Base-by-base conservation (phyloP, 331 rosid species). In the Ulmus americana region DNA sequence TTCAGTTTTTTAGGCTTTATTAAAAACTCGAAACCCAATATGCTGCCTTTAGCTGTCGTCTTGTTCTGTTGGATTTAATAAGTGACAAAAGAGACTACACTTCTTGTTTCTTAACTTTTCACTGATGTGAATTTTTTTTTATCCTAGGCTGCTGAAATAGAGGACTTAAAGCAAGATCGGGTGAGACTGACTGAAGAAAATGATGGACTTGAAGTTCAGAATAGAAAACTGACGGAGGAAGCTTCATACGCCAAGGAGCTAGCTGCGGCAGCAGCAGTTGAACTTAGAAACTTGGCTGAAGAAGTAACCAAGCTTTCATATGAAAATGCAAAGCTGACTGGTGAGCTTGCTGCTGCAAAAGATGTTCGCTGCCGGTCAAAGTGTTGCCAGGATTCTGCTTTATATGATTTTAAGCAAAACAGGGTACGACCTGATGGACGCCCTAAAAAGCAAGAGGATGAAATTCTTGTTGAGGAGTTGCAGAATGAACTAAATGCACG, bases 231-330 rank as follows among this genome's bases (percentile, higher is more conserved):
- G 44, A 79, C 88, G 9, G 90, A 87, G 76, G 97, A 90, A 81
- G 88, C 97, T 60, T 85, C 95, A 40, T 87, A 87, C 75, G 97
- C 97, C 16, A 87, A 90, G 79, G 95, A 90, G 83, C 76, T 90
- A 75, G 95, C 97, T 60, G 74, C 92, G 39, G 95, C 95, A 72
- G 95, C 97, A 52, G 97, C 92, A 56, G 80, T 81, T 73, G 95
- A 90, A 71, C 95, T 86, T 53, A 80, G 76, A 76, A 90, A 85
- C 71, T 82, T 87, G 79, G 92, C 95, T 64, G 86, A 85, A 85
- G 92, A 87, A 85, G 97, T 87, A 49, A 90, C 95, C 61, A 90
- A 76, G 64, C 91, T 90, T 64, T 84, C 95, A 46, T 87, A 83
- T 67, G 92, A 85, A 78, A 90, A 90, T 59, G 88, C 86, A n/a